Percentiles rank a stretch among this genome's conserved stretches.
Evolutionary conservation across 1,284 basidiomycete genomes (phyloP).

Genomic region (Volvariella surrecta): DNA sequence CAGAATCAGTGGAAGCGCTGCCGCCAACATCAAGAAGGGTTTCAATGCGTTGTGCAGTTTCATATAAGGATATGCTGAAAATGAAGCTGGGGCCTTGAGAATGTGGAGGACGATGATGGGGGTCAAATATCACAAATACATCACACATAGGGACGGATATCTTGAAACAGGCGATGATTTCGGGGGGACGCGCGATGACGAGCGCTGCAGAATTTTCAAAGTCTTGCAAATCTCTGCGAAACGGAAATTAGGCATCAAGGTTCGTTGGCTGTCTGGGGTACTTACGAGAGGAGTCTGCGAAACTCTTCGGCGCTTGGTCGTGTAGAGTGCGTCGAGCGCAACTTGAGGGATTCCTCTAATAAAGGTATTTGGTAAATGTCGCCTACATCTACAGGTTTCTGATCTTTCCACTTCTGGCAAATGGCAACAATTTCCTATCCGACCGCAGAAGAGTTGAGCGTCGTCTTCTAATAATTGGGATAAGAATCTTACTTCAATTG

Average conservation of each 20-base stretch:
- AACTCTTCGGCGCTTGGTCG: conserved; percentile 31
- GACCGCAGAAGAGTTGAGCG: no score
- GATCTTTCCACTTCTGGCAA: conserved; percentile 42
- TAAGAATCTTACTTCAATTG: conserved; percentile 34
- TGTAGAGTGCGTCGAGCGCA: conserved; percentile 29
- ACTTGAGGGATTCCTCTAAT: conserved; percentile 30
- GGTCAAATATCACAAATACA: conserved; percentile 54
- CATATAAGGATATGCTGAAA: conserved; percentile 32
- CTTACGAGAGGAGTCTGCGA: conserved; percentile 35
- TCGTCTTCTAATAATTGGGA: no score
- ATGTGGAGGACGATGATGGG: conserved; percentile 50
- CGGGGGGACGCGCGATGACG: conserved; percentile 62
- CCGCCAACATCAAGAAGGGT: conserved; percentile 41
- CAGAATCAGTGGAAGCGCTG: conserved; percentile 29
- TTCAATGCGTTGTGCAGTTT: conserved; percentile 34
- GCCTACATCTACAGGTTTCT: conserved; percentile 51
- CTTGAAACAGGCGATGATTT: conserved; percentile 51
- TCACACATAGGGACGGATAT: conserved; percentile 23
- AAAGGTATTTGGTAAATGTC: conserved; percentile 32
- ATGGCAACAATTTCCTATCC: conserved; percentile 44
- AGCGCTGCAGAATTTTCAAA: conserved; percentile 21
- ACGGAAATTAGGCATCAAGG: not conserved
- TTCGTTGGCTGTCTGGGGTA: not conserved
- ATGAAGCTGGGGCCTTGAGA: conserved; percentile 49
- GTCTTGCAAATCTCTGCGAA: conserved; percentile 22